Base-by-base conservation (phyloP, 805 yeast species). In the Yarrowia phangngaensis region DNA sequence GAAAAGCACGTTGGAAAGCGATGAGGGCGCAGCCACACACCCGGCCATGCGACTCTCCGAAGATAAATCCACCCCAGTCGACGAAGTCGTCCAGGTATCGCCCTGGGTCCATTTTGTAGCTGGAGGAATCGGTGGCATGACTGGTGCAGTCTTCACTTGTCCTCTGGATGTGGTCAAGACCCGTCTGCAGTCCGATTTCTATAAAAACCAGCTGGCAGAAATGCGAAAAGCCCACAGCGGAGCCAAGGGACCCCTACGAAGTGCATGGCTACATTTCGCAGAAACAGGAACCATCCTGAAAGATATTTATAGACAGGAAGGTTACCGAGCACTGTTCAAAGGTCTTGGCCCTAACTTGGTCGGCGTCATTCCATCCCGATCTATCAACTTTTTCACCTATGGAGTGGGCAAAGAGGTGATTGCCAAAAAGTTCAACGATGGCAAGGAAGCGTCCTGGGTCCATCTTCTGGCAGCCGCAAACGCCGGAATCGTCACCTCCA, bases 111-210 rank as follows among this genome's bases (percentile, higher is more conserved):
- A 69, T 53, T 69, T 69, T 52, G 60, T 69, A 15, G 73, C 73
- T 23, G 73, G 73, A 8, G 73, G 73, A 11, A 64, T 85, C 19
- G 99, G 97, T 24, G 99, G 98, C 12, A 92, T 92, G 97, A 85
- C 90, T 22, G 99, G 99, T 19, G 95, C 98, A 2, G 68, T 90
- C 3, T 80, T 80, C 49, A 92, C 99, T 0, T 82, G 95, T 58
- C 99, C 99, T 1, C 77, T 92, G 54, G 99, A 89, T 65, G 94
- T 92, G 41, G 96, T 92, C 27, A 92, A 92, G 62, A 92, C 99
- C 0, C 74, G 99, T 60, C 69, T 92, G 50, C 99, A 92, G 64
- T 83, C 95, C 53, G 95, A 88, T 60, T 85, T 82, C 6, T 89
- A 82, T 51, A 34, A 47, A 12, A 17, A 50, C 3, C 53, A 54